Evolutionary conservation across 257 asterid genomes (phyloP), one percentile per base, ranked within the genome.

Genomic region (Plantago ovata): DNA sequence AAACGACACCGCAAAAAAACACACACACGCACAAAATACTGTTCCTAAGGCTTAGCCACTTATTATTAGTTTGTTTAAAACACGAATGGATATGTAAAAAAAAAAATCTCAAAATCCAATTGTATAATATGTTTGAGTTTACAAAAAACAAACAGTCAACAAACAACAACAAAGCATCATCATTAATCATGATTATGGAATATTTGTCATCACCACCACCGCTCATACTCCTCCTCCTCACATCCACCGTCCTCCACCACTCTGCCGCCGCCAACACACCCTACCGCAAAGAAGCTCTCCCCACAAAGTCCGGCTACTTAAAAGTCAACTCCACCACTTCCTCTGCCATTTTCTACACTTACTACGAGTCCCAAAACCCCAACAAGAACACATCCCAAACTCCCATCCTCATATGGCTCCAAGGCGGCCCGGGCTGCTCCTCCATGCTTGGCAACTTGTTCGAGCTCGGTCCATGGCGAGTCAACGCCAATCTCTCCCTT

Each of bases 351-450:
- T 89, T 76, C 83, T 89, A 76, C 77, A 70, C 95, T 1, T 89
- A 48, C 68, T 89, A 89, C 40, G 97, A 84, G 81, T 78, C 95
- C 2, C 87, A 68, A 66, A 60, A 60, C 10, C 54, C 72, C 51
- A 16, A 60, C 55, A 8, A n/a, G 19, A 54, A 19, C 64, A 23
- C 44, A 4, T 61, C 84, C 47, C 62, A 77, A 28, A 75, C 81
- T 41, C 95, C 94, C 19, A 68, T 89, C 33, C 65, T 82, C 33
- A 75, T 89, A 24, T 89, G 97, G 95, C 95, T 86, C 9, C 92
- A 89, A 71, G 97, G 94, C 1, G 94, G 97, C 48, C 95, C 93
- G 45, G 95, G 95, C 28, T 89, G 97, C 55, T 81, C 95, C 2
- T 89, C 95, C 39, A 78, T 86, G 95, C 8, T 84, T 0, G 97